Conservation (phyloP, 108 stramenopile genomes). For the Fistulifera solaris region DNA sequence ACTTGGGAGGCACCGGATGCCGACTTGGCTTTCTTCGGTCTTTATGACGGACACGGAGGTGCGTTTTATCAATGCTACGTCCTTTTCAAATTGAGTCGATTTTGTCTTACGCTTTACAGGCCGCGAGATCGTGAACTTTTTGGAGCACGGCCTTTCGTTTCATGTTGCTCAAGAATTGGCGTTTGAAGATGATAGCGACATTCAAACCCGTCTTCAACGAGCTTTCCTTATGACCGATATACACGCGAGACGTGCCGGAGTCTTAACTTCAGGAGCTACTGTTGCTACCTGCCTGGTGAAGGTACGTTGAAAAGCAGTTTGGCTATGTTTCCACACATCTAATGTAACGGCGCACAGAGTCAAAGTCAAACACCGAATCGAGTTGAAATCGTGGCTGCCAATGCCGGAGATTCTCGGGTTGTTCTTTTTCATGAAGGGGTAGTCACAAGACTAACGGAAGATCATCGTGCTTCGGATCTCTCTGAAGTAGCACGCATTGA, state of each 20-base stretch:
- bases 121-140: slow-evolving; percentile 85
- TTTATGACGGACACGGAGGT: slow-evolving; percentile 95
- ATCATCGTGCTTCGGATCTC: slow-evolving; percentile 74
- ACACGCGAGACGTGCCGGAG: slow-evolving; percentile 52
- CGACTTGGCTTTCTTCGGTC: slow-evolving; percentile 61
- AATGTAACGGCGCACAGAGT: slow-evolving; percentile 1
- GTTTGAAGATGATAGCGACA: slow-evolving; percentile 13
- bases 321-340: not conserved
- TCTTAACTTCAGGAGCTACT: slow-evolving; percentile 87
- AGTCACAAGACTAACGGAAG: slow-evolving; percentile 53
- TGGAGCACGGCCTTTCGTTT: slow-evolving; percentile 62
- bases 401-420: slow-evolving; percentile 91
- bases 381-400: slow-evolving; percentile 75
- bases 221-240: slow-evolving; percentile 91
- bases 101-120: slow-evolving; percentile 17
- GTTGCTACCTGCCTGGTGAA: slow-evolving; percentile 82
- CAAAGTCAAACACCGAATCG: slow-evolving; percentile 3
- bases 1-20: slow-evolving; percentile 49
- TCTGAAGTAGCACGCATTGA: slow-evolving; percentile 68
- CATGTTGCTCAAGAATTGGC: slow-evolving; percentile 80
- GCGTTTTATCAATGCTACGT: not conserved
- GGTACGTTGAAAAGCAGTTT: not conserved
- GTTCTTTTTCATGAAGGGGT: slow-evolving; percentile 54
- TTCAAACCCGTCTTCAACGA: slow-evolving; percentile 48
- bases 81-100: not conserved